Percentiles rank a stretch among this genome's conserved stretches.
Evolutionary conservation across 192 early-diverging fungal species (phyloP).

Genomic region (Cladochytrium replicatum): DNA sequence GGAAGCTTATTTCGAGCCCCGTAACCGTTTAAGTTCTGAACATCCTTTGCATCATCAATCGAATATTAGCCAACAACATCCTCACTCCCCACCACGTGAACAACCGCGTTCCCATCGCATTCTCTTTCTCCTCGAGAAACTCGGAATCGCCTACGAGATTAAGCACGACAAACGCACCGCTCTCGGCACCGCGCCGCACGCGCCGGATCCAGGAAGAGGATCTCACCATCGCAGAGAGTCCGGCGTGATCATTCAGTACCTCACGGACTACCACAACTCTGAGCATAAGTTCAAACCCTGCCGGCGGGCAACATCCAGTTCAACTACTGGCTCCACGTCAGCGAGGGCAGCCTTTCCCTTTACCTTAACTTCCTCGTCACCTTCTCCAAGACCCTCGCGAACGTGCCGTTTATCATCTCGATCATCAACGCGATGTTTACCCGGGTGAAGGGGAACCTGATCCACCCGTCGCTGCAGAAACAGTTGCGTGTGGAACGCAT

Average conservation of each 20-base stretch:
- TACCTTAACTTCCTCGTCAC: constrained; percentile 13
- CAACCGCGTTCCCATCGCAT: constrained; percentile 29
- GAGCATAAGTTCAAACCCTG: constrained; percentile 8
- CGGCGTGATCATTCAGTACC: constrained; percentile 37
- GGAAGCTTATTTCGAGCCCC: no score
- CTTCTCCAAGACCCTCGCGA: no score
- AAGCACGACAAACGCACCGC: constrained; percentile 23
- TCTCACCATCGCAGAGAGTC: constrained; percentile 22
- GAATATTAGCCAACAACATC: no score
- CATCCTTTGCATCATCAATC: no score
- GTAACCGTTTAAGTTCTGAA: no score
- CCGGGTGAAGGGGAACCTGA: constrained; percentile 8
- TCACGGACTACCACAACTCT: constrained; percentile 19
- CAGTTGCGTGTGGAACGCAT: constrained; percentile 20
- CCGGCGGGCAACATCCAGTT: constrained; percentile 6
- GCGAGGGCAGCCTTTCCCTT: constrained; percentile 19
- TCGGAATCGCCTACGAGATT: constrained; percentile 24
- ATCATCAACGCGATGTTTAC: constrained; percentile 9
- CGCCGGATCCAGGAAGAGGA: constrained; percentile 31
- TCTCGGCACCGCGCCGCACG: constrained; percentile 8
- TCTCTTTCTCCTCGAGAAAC: constrained; percentile 38
- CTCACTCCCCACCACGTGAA: constrained; percentile 34
- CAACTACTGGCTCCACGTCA: constrained; percentile 31
- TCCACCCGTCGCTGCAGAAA: not conserved
- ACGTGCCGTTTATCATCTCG: constrained; percentile 6